Percentiles rank a stretch among this genome's conserved stretches.
phyloP scores from a whole-genome alignment of 192 early-diverging fungal genomes.

The Glomus cerebriforme region DNA sequence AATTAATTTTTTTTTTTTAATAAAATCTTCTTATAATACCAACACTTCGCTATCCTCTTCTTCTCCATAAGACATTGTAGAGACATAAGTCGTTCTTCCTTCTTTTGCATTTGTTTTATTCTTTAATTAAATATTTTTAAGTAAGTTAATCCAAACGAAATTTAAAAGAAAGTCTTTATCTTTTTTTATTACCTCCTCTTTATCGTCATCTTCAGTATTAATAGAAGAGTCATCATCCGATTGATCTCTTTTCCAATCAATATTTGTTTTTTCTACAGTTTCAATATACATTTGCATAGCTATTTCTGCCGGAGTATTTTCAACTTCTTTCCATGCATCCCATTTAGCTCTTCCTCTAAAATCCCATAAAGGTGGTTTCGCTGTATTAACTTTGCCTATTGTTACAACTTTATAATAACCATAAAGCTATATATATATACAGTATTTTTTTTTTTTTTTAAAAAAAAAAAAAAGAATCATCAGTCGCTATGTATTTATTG shows the following conservation, averaged over 20 bases:
- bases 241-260: slow-evolving; percentile 28
- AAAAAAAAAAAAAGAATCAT: neutral
- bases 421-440: neutral
- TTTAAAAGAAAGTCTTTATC: neutral
- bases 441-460: too few relatives aligned
- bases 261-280: neutral
- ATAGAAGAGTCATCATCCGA: slow-evolving; percentile 33
- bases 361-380: neutral
- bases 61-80: slow-evolving; percentile 15
- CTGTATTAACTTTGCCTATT: neutral
- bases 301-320: slow-evolving; percentile 29
- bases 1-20: neutral
- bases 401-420: neutral
- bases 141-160: neutral
- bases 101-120: neutral
- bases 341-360: slow-evolving; percentile 45
- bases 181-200: slow-evolving; percentile 9
- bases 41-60: neutral
- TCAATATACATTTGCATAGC: slow-evolving; percentile 24
- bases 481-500: too few relatives aligned
- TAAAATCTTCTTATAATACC: neutral
- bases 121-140: neutral
- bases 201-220: slow-evolving; percentile 35
- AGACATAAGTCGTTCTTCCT: slow-evolving; percentile 12
- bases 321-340: slow-evolving; percentile 48